Evolutionary conservation across 2,329 filamentous ascomycete genomes (phyloP), one percentile per base, ranked within the genome.

Genomic region (Erysiphe pulchra): DNA sequence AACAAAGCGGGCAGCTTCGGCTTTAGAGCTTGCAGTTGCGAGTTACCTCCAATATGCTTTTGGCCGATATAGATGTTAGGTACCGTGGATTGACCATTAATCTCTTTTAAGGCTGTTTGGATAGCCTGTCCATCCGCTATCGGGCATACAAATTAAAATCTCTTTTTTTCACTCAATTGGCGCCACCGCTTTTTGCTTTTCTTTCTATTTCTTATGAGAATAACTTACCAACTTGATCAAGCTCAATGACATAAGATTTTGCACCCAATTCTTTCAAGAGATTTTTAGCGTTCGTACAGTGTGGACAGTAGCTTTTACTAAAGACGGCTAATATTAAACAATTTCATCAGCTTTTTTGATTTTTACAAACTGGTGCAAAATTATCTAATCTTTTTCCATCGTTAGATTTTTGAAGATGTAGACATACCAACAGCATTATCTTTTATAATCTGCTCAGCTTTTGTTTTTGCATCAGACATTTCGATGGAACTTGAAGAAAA

Each of bases 1-100:
- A 82, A 64, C 54, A 90, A 62, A 31, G 57, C 56, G 53, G 75
- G 70, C 46, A 95, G 64, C 52, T 92, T 60, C 62, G 72, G 73
- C 63, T 69, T 73, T 45, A 61, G 61, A 1, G 65, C 68, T 65
- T 86, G 78, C 51, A 92, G 62, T 55, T 90, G 87, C 20, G 84
- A 92, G 73, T 95, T 95, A 54, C 90, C 90, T 51, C 90, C 90
- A 61, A 98, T 92, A 65, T 94, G 87, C 68, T 92, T 67, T 66
- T 85, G 66, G 55, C 66, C 66, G 64, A 98, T 95, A 69, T 81
- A 95, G 66, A 93, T 80, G 68, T 95, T 95, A 56, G 90, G 90
- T 6, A 98, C 90, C 56, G 82, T 87, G 57, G 76, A 70, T 70
- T 98, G 90, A 61, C 72, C 69, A 47, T 76, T 83, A 56, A 95